Evolutionary conservation across 2,329 filamentous ascomycete genomes (phyloP), one percentile per base, ranked within the genome.

Genomic region (Stachybotrys chartarum): DNA sequence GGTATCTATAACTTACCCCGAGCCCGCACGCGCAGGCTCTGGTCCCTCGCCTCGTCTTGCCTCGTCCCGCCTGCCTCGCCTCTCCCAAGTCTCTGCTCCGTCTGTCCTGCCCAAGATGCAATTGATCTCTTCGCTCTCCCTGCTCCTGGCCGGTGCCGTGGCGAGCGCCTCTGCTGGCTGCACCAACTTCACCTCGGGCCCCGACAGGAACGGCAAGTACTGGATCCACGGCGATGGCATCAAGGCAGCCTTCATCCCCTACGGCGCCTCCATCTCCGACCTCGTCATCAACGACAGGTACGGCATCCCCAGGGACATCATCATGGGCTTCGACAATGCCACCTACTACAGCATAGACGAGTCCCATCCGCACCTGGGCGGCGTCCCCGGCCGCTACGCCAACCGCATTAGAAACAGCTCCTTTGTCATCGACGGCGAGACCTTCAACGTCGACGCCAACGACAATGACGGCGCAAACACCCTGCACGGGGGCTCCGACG

Each of bases 391-490:
- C 50, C 84, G 88, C 55, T 92, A 92, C 67, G 88, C 88, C 56
- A 92, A 92, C 70, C 85, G 88, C 60, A 91, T 91, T 76, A 84
- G 83, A 77, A 91, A 91, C 75, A 85, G 82, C 69, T 86, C 80
- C 6, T 90, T 90, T 64, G 78, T 74, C 57, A 82, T 90, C 56
- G 86, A 89, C 61, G 86, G 84, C 53, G 70, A 73, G 54, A 73
- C 69, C 4, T 89, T 82, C 69, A 70, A 85, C 57, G 72, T 88
- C 55, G 63, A 73, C 44, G 74, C 85, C 51, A 90, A 90, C 68
- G 86, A 87, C 68, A 80, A 86, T 63, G 62, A 78, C 0, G 84
- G 84, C 7, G 71, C 80, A 16, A 74, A 89, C 71, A 88, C 85
- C 6, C 75, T 90, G 45, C 87, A 90, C 67, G 86, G 87, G 52